A percentile compares a stretch with the other conserved stretches of the same genome.
Conservation (phyloP, 768 basidiomycete species). For the Suillus variegatus region DNA sequence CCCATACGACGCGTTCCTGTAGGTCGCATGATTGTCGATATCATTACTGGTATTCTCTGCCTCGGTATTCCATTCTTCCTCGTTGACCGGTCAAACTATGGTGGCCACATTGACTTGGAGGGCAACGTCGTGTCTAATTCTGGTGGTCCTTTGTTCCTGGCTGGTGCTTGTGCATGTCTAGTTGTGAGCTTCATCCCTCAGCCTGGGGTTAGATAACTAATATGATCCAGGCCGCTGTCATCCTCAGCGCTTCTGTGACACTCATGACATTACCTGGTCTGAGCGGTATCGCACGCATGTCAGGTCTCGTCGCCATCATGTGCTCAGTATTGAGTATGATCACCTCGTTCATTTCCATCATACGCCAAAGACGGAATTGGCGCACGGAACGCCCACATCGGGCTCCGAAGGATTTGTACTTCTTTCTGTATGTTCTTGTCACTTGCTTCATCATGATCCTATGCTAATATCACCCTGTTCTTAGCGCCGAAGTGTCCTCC, state of each 20-base stretch:
- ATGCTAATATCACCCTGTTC: background rate
- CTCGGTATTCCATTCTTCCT: conserved; percentile 83
- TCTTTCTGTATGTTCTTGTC: conserved; percentile 39
- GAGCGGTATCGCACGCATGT: conserved; percentile 61
- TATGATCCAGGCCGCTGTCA: conserved; percentile 65
- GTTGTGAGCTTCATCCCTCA: conserved; percentile 46
- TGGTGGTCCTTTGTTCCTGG: conserved; percentile 58
- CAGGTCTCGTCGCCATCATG: conserved; percentile 66
- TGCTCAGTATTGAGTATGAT: conserved; percentile 72
- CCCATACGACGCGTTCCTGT: conserved; percentile 37
- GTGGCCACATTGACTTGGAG: conserved; percentile 60
- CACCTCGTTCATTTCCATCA: conserved; percentile 67
- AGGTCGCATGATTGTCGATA: conserved; percentile 52
- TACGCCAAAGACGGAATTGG: conserved; percentile 70
- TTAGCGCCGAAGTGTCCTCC: conserved; percentile 54
- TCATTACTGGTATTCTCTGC: conserved; percentile 64
- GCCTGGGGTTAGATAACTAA: conserved; percentile 8
- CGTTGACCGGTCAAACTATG: conserved; percentile 48
- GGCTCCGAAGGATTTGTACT: conserved; percentile 61
- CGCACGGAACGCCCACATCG: conserved; percentile 45
- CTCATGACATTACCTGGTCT: conserved; percentile 79
- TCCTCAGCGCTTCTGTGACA: conserved; percentile 80
- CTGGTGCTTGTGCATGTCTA: conserved; percentile 66
- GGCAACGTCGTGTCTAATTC: conserved; percentile 43
- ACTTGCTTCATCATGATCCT: conserved; percentile 2